phyloP scores from a whole-genome alignment of 140 eudicot genomes.

The Bidens hawaiensis region DNA sequence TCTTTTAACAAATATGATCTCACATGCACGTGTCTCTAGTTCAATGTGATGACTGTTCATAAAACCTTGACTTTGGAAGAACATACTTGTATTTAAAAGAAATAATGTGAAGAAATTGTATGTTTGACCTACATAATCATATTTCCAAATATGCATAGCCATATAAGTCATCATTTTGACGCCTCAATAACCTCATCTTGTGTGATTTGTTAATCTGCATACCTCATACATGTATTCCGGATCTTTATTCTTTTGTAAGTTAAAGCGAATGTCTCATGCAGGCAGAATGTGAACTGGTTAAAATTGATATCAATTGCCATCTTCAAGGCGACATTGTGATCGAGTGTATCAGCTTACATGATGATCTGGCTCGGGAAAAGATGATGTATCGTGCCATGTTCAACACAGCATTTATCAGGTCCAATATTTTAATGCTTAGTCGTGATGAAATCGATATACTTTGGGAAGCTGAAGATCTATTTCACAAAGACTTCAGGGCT shows the following conservation, averaged over 20 bases:
- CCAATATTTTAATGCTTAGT: slow-evolving; percentile 67
- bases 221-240: not conserved
- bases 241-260: not conserved
- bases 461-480: slow-evolving; percentile 65
- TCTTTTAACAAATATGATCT: not conserved
- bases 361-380: slow-evolving; percentile 49
- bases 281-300: slow-evolving; percentile 69
- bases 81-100: not conserved
- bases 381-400: slow-evolving; percentile 81
- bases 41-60: not conserved
- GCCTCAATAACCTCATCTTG: slow-evolving; percentile 1
- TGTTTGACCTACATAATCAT: not conserved
- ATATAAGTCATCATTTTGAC: not conserved
- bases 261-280: slow-evolving; percentile 26
- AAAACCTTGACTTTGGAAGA: not conserved
- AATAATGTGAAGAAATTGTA: not conserved
- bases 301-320: slow-evolving; percentile 71
- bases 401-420: slow-evolving; percentile 81
- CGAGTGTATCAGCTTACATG: slow-evolving; percentile 60
- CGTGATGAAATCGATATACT: slow-evolving; percentile 67
- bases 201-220: slow-evolving; percentile 4
- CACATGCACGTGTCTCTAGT: not conserved
- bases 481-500: slow-evolving; percentile 61
- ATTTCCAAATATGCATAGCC: slow-evolving; percentile 1
- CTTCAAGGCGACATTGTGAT: slow-evolving; percentile 83